These are phyloP conservation scores for Pseudocercospora cruenta DNA, from an alignment of 2,329 filamentous ascomycete species.

Conservation along the genomic window DNA sequence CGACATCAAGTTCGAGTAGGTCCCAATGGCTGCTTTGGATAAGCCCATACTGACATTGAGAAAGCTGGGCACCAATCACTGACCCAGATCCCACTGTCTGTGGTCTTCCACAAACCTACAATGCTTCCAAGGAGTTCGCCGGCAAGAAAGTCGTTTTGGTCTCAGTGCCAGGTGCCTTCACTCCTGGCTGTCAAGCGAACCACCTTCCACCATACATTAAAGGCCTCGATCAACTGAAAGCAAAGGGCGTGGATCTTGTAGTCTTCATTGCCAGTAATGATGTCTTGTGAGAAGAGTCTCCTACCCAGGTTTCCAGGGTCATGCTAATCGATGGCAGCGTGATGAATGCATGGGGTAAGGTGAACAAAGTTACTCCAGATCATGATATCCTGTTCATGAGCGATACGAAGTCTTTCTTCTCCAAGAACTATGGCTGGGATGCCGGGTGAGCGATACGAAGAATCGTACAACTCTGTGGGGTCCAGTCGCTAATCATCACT, in stretches of 20 bases:
- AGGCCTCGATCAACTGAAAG: constrained; percentile 70
- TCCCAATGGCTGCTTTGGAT: constrained; percentile 35
- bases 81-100: constrained; percentile 71
- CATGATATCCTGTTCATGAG: constrained; percentile 76
- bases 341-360: constrained; percentile 74
- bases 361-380: constrained; percentile 75
- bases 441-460: constrained; percentile 65
- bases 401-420: constrained; percentile 74
- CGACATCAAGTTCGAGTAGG: constrained; percentile 73
- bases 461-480: constrained; percentile 37
- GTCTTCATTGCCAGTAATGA: constrained; percentile 85
- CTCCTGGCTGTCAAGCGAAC: constrained; percentile 78
- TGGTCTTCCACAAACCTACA: constrained; percentile 75
- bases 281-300: constrained; percentile 79
- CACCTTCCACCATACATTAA: constrained; percentile 81
- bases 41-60: constrained; percentile 6
- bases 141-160: constrained; percentile 74
- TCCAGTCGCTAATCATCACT: not conserved
- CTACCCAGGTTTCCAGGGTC: constrained; percentile 53
- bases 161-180: constrained; percentile 70
- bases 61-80: constrained; percentile 76
- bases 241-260: constrained; percentile 81
- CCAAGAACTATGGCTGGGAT: constrained; percentile 76
- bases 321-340: constrained; percentile 1
- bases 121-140: constrained; percentile 76